phyloP scores from a whole-genome alignment of 2,329 filamentous ascomycete species.

The Lanzia echinophila region DNA sequence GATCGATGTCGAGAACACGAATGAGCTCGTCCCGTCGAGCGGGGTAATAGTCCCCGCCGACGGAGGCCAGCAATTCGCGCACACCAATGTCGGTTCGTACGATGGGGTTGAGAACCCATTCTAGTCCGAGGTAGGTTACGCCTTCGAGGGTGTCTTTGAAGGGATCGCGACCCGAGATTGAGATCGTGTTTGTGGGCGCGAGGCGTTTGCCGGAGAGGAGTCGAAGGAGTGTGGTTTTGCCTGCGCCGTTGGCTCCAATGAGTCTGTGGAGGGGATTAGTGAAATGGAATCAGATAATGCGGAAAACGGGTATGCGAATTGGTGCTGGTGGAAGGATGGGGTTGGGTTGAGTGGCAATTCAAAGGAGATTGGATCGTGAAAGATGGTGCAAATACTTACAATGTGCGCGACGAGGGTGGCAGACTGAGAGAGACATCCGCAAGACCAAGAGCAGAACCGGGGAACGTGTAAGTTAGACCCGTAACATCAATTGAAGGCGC shows the following conservation, averaged over 20 bases:
- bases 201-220: conserved; percentile 93
- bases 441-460: conserved; percentile 75
- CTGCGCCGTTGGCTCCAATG: conserved; percentile 97
- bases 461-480: conserved; percentile 81
- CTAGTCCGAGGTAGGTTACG: conserved; percentile 92
- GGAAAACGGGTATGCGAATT: too few relatives aligned
- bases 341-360: conserved; percentile 5
- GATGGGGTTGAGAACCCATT: conserved; percentile 97
- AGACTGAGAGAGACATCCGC: conserved; percentile 61
- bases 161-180: conserved; percentile 77
- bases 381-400: conserved; percentile 53
- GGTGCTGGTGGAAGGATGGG: conserved; percentile 12
- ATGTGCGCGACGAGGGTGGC: conserved; percentile 34
- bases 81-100: conserved; percentile 94
- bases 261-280: conserved; percentile 60
- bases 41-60: conserved; percentile 80
- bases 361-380: neutral
- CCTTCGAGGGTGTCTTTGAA: conserved; percentile 87
- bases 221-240: conserved; percentile 89
- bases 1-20: conserved; percentile 82
- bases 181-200: conserved; percentile 67
- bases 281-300: conserved; percentile 41
- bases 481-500: conserved; percentile 55
- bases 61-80: conserved; percentile 71
- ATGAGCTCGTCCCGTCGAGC: conserved; percentile 82